Percentiles rank a stretch among this genome's conserved stretches.
Conservation (phyloP, 495 filamentous ascomycete species). For the Neurospora pannonica region DNA sequence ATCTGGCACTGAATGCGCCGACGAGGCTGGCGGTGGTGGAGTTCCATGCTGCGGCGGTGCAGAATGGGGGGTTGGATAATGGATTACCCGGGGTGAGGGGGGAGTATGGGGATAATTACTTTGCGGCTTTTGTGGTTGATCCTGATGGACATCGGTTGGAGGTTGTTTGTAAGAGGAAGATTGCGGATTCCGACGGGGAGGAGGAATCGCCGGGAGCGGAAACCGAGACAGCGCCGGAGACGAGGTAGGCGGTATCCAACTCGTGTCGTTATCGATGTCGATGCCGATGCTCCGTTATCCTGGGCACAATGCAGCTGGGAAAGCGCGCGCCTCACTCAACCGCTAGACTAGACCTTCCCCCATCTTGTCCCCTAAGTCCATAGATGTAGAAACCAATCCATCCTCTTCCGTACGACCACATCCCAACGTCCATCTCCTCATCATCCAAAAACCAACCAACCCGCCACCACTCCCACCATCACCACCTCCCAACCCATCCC, state of each 20-base stretch:
- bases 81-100: conserved; percentile 29
- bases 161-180: conserved; percentile 22
- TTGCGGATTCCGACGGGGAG: background rate
- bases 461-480: background rate
- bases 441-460: background rate
- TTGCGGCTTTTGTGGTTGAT: conserved; percentile 34
- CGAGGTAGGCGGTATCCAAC: background rate
- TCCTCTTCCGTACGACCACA: background rate
- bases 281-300: background rate
- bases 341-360: background rate
- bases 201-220: background rate
- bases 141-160: conserved; percentile 32
- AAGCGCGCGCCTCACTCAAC: background rate
- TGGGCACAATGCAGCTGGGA: too few species aligned
- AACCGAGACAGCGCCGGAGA: background rate
- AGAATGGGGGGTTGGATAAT: conserved; percentile 24
- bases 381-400: background rate
- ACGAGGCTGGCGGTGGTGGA: conserved; percentile 23
- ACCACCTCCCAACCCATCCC: background rate
- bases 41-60: conserved; percentile 28
- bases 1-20: conserved; percentile 29
- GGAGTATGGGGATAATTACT: conserved; percentile 28
- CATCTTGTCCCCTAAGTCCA: background rate
- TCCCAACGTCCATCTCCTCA: background rate
- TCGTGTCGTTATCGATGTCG: background rate